Percentiles rank a stretch among this genome's conserved stretches.
Conservation (phyloP, 2,329 filamentous ascomycete species). For the Alternaria viburni region DNA sequence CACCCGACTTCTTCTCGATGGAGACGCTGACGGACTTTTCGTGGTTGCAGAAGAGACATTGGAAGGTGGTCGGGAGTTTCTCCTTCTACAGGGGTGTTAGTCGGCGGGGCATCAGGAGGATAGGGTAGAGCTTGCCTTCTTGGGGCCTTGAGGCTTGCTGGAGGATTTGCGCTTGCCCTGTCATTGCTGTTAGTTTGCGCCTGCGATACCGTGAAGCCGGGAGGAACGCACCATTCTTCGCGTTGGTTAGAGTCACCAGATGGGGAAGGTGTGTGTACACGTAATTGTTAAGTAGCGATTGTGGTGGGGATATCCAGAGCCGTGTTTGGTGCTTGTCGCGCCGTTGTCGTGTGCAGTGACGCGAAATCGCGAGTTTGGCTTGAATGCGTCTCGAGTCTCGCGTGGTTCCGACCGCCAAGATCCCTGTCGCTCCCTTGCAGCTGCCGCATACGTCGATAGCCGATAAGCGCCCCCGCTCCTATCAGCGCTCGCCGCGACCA, state of each 20-base stretch:
- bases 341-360: slow-evolving; percentile 12
- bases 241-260: not conserved
- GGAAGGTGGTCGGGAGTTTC: slow-evolving; percentile 81
- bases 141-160: slow-evolving; percentile 78
- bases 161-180: slow-evolving; percentile 91
- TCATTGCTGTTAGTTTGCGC: slow-evolving; percentile 27
- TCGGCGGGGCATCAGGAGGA: not conserved
- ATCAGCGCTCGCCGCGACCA: slow-evolving; percentile 28
- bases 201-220: slow-evolving; percentile 11
- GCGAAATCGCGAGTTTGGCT: slow-evolving; percentile 13
- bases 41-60: slow-evolving; percentile 98
- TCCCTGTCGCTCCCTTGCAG: slow-evolving; percentile 27
- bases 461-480: slow-evolving; percentile 40
- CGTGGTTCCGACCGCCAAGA: slow-evolving; percentile 33
- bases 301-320: not conserved
- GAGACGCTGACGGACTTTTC: slow-evolving; percentile 91
- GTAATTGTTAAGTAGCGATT: not conserved
- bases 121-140: slow-evolving; percentile 66
- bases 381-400: slow-evolving; percentile 9
- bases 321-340: not conserved
- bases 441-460: slow-evolving; percentile 30
- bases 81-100: slow-evolving; percentile 57
- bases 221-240: slow-evolving; percentile 29
- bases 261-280: not conserved
- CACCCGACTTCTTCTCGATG: slow-evolving; percentile 88